phyloP scores from a whole-genome alignment of 1,284 basidiomycete genomes.

The Trichosporon sp. region DNA sequence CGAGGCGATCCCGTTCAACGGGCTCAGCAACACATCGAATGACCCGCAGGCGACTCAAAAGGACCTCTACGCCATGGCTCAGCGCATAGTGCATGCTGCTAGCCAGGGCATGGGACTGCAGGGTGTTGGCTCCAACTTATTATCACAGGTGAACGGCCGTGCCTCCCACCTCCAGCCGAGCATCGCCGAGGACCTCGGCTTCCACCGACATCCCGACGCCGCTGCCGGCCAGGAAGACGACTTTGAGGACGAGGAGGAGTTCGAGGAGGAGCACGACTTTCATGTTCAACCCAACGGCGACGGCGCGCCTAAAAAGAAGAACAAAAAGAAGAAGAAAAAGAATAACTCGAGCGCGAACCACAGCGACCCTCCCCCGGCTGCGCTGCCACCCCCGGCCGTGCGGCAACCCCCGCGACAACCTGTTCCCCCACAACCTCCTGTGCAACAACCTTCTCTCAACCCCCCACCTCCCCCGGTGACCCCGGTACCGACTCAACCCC shows the following conservation, averaged over 20 bases:
- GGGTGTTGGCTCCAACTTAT: constrained; percentile 41
- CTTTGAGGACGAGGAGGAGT: constrained; percentile 51
- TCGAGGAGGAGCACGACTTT: constrained; percentile 34
- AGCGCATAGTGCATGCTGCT: constrained; percentile 57
- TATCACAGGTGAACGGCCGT: constrained; percentile 32
- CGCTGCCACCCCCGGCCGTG: constrained; percentile 36
- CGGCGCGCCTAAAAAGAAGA: constrained; percentile 50
- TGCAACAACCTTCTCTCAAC: constrained; percentile 30
- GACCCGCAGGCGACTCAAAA: constrained; percentile 38
- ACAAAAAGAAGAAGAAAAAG: constrained; percentile 58
- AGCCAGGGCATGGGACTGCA: constrained; percentile 55
- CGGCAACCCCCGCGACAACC: constrained; percentile 37
- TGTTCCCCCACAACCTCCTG: constrained; percentile 36
- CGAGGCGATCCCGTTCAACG: constrained; percentile 54
- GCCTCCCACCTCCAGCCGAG: constrained; percentile 32
- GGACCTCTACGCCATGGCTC: constrained; percentile 63
- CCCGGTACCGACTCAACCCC: constrained; percentile 48
- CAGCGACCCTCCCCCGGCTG: constrained; percentile 43
- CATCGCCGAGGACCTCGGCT: constrained; percentile 53
- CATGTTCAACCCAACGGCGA: constrained; percentile 38
- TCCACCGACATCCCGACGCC: constrained; percentile 53
- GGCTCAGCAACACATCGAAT: constrained; percentile 28
- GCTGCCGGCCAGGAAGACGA: constrained; percentile 41
- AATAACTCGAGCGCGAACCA: constrained; percentile 28
- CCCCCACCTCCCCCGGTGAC: constrained; percentile 40